Base-by-base conservation (phyloP, 2,329 filamentous ascomycete genomes). In the Cercospora zeina region DNA sequence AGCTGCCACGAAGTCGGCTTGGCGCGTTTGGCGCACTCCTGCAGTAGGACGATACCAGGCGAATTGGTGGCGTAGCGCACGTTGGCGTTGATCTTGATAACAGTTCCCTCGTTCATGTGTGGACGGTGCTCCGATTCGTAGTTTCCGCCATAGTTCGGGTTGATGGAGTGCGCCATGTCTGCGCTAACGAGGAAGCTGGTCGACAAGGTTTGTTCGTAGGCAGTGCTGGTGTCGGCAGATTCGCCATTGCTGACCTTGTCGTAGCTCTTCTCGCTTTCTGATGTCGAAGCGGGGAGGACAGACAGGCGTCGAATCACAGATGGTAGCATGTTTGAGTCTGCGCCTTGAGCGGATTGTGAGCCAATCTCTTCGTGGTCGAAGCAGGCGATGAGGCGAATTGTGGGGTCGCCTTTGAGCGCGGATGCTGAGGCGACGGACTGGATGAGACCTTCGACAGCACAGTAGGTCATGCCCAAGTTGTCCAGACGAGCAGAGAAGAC, bases 311-410 rank as follows among this genome's bases (percentile, higher is more conserved):
- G 89, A 58, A 97, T 84, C 51, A 97, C 88, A 24, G 91, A 85
- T 1, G 95, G 93, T 16, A 99, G 84, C 62, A 96, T 83, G 77
- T 96, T 96, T 4, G 91, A 96, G 78, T 96, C 87, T 16, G 95
- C 95, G 65, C 95, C 95, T 73, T 99, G 95, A 4, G 93, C 93
- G 2, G 92, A 96, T 62, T 85, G 87, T 65, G 91, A 96, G 58
- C 95, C 95, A 72, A 99, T 95, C 75, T 99, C 95, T 77, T 99
- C 95, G 78, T 99, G 93, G 75, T 99, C 95, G 76, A 99, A 99
- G 77, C 93, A 90, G 36, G 92, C 89, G 68, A 96, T 89, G n/a
- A 99, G 82, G 50, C 95, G 91, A 72, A 97, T 97, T 16, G 86
- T 88, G 3, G 85, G 81, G 72, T 97, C 93, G 21, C 88, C 78